Conservation (phyloP, 2,329 filamentous ascomycete species). For the Juglanconis juglandina region DNA sequence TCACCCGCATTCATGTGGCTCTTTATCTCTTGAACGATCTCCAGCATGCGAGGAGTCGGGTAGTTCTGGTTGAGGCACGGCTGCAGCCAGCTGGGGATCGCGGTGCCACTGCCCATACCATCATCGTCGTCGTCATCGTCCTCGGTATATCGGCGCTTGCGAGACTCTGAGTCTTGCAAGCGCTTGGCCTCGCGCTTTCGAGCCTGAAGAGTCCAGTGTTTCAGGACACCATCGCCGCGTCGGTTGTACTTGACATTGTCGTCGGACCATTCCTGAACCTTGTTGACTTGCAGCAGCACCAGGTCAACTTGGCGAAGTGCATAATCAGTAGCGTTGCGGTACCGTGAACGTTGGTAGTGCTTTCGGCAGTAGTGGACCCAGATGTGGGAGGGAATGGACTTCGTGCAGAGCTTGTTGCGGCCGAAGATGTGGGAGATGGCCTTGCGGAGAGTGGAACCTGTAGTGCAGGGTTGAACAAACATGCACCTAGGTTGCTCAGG, state of each 20-base stretch:
- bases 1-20: constrained; percentile 40
- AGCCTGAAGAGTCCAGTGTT: constrained; percentile 59
- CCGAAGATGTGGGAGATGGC: constrained; percentile 80
- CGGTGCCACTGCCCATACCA: constrained; percentile 33
- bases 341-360: constrained; percentile 74
- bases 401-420: constrained; percentile 75
- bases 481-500: constrained; percentile 41
- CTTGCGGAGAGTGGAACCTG: constrained; percentile 63
- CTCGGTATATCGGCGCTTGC: constrained; percentile 14
- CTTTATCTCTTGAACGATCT: constrained; percentile 45
- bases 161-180: constrained; percentile 34
- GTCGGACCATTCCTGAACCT: constrained; percentile 62
- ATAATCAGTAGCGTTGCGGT: constrained; percentile 62
- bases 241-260: constrained; percentile 33
- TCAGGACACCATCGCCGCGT: constrained; percentile 40
- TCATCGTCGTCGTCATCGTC: constrained; percentile 33
- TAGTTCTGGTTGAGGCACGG: constrained; percentile 44
- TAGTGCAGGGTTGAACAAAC: constrained; percentile 56
- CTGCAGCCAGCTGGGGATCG: constrained; percentile 49
- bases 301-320: constrained; percentile 61
- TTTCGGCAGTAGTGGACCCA: constrained; percentile 80
- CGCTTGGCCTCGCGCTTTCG: constrained; percentile 63
- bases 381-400: constrained; percentile 62
- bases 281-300: constrained; percentile 58
- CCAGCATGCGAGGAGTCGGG: constrained; percentile 43